These are phyloP conservation scores for Backusella luteola DNA, from an alignment of 192 early-diverging fungal genomes.

Conservation along the genomic window DNA sequence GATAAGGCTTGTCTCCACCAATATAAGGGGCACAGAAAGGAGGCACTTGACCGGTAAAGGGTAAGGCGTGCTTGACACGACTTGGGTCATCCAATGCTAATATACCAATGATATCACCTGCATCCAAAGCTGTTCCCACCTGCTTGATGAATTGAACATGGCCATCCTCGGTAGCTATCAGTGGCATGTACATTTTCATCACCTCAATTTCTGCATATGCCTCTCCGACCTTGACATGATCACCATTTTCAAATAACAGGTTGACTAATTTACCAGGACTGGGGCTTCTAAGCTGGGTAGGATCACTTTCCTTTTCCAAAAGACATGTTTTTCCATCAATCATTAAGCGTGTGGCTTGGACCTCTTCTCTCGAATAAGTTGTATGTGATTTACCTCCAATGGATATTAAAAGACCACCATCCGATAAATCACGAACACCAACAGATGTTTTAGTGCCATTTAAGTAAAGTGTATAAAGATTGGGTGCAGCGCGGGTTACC, in stretches of 20 bases:
- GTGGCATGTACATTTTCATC: constrained; percentile 99
- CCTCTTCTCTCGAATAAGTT: constrained; percentile 87
- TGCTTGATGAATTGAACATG: constrained; percentile 86
- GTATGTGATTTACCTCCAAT: constrained; percentile 87
- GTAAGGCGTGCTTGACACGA: constrained; percentile 83
- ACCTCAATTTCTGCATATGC: constrained; percentile 98
- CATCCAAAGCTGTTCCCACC: constrained; percentile 75
- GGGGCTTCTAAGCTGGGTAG: constrained; percentile 91
- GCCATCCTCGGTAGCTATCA: constrained; percentile 89
- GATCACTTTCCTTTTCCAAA: constrained; percentile 95
- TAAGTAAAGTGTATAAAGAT: constrained; percentile 74
- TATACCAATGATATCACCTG: constrained; percentile 91
- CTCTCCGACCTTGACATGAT: constrained; percentile 83
- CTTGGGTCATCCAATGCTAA: constrained; percentile 91
- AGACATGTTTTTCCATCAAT: constrained; percentile 89
- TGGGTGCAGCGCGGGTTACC: constrained; percentile 75
- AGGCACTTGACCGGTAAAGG: constrained; percentile 76
- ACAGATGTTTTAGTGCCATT: constrained; percentile 82
- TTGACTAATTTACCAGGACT: constrained; percentile 96
- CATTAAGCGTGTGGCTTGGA: constrained; percentile 82
- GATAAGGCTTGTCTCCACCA: constrained; percentile 85
- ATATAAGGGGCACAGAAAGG: constrained; percentile 75
- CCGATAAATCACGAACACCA: constrained; percentile 80
- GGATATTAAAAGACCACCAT: constrained; percentile 88
- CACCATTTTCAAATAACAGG: constrained; percentile 87